Percentiles rank a stretch among this genome's conserved stretches.
Conservation (phyloP, 2,329 filamentous ascomycete species). For the Pleochaeta shiraiana region DNA sequence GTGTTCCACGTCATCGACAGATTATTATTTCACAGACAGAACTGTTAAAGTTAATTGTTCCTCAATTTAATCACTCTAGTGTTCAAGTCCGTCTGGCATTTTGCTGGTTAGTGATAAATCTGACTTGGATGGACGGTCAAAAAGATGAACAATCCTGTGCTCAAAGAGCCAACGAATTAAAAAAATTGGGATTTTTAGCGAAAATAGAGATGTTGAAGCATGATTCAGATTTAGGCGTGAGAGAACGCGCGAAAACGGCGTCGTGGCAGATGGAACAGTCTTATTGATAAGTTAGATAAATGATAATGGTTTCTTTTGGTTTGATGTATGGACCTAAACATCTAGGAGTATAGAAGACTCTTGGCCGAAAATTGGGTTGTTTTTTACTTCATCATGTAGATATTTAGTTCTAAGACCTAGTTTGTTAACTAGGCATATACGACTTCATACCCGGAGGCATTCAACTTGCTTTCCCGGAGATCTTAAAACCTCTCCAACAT, state of each 20-base stretch:
- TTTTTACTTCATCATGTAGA: too few species aligned
- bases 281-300: slow-evolving; percentile 2
- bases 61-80: slow-evolving; percentile 51
- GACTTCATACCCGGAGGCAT: too few species aligned
- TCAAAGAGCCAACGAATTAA: slow-evolving; percentile 45
- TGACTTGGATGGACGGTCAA: slow-evolving; percentile 62
- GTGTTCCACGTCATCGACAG: slow-evolving; percentile 55
- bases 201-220: slow-evolving; percentile 39
- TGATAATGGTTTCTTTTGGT: neutral
- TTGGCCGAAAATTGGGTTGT: too few species aligned
- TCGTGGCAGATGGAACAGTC: slow-evolving; percentile 40
- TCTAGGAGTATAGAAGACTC: too few species aligned
- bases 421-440: too few species aligned
- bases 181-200: slow-evolving; percentile 45
- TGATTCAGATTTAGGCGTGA: slow-evolving; percentile 61
- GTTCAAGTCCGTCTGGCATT: slow-evolving; percentile 55
- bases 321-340: too few species aligned
- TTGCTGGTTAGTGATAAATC: slow-evolving; percentile 68
- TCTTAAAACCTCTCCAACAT: too few species aligned
- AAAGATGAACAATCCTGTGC: slow-evolving; percentile 41
- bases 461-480: too few species aligned
- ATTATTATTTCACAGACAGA: slow-evolving; percentile 55
- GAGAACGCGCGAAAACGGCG: slow-evolving; percentile 65
- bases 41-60: slow-evolving; percentile 48
- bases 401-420: too few species aligned